phyloP scores from a whole-genome alignment of 768 basidiomycete genomes.

The Rickenella mellea region DNA sequence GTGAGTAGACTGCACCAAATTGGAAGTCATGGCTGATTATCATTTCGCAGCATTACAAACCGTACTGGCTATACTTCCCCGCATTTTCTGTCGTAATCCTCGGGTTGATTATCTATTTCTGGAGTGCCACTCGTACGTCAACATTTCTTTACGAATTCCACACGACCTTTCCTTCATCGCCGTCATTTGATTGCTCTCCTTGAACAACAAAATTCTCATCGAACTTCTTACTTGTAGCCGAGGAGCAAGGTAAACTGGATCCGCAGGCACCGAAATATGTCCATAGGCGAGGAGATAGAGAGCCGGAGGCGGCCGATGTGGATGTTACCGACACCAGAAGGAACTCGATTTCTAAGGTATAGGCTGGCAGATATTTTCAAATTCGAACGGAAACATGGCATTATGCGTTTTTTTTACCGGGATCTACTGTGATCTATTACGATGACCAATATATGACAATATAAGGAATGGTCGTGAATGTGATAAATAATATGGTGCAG shows the following conservation, averaged over 20 bases:
- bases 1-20: constrained; percentile 21
- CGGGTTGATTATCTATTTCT: constrained; percentile 80
- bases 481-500: constrained; percentile 10
- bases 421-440: constrained; percentile 7
- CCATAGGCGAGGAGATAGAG: constrained; percentile 13
- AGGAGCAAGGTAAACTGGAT: constrained; percentile 60
- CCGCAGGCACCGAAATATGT: constrained; percentile 55
- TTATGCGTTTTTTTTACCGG: background rate
- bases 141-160: background rate
- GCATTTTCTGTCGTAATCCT: constrained; percentile 61
- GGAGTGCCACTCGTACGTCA: constrained; percentile 69
- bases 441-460: constrained; percentile 8
- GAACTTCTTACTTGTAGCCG: constrained; percentile 33
- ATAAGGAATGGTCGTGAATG: constrained; percentile 19
- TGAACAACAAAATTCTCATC: background rate
- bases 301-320: constrained; percentile 8
- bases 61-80: constrained; percentile 86
- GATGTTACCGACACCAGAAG: constrained; percentile 10
- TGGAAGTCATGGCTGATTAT: constrained; percentile 5
- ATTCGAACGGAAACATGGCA: background rate
- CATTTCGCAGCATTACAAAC: constrained; percentile 53
- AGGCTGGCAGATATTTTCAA: background rate
- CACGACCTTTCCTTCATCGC: too few relatives aligned
- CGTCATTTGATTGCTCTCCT: background rate
- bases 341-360: constrained; percentile 1